These are phyloP conservation scores for Syzygium grande DNA, from an alignment of 345 rosid genomes.

Conservation along the genomic window DNA sequence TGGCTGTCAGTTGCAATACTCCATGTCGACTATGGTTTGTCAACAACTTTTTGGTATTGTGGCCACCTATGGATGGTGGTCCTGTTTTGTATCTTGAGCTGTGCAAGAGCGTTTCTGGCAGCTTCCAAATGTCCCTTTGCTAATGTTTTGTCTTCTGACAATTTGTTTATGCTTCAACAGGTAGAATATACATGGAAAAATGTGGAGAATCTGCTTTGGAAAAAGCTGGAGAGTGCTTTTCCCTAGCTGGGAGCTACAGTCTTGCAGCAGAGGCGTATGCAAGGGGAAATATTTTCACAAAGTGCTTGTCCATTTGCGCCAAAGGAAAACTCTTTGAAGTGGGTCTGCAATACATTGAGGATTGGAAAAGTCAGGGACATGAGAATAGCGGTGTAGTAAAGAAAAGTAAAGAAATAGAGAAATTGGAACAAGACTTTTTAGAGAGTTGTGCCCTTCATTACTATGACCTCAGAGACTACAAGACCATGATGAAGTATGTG, in stretches of 20 bases:
- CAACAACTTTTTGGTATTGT: neutral
- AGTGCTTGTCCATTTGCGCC: slow-evolving; percentile 4
- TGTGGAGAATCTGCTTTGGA: slow-evolving; percentile 1
- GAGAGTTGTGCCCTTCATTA: neutral
- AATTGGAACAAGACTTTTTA: neutral
- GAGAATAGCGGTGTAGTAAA: neutral
- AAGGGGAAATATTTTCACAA: neutral
- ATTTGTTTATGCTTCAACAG: slow-evolving; percentile 10
- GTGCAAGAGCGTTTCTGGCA: neutral
- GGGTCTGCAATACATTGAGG: neutral
- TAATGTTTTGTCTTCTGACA: neutral
- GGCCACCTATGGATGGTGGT: neutral
- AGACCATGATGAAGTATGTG: slow-evolving; percentile 17
- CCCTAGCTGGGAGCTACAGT: neutral
- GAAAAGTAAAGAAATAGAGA: neutral
- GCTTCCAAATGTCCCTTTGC: neutral
- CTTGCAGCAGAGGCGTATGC: neutral
- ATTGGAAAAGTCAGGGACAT: neutral
- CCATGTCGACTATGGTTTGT: neutral
- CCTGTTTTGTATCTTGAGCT: neutral
- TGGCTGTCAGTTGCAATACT: neutral
- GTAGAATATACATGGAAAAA: slow-evolving; percentile 17
- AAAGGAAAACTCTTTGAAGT: neutral
- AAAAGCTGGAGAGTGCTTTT: slow-evolving; percentile 4
- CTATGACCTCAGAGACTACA: neutral